Evolutionary conservation across 495 filamentous ascomycete genomes (phyloP).

Genomic region (Coniosporium apollinis): DNA sequence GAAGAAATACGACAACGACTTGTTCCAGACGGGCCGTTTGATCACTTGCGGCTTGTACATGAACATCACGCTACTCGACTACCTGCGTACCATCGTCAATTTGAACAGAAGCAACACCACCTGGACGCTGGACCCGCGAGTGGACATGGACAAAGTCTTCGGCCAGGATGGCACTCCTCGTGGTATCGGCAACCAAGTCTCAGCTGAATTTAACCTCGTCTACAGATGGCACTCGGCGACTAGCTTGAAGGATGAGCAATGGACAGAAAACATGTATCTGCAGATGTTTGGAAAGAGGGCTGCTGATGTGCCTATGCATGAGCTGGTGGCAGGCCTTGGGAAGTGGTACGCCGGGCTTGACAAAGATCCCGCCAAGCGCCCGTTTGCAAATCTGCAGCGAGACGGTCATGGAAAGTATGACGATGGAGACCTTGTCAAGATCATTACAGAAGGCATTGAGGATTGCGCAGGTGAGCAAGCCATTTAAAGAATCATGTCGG

Average conservation of each 20-base stretch:
- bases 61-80: conserved; percentile 70
- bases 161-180: conserved; percentile 39
- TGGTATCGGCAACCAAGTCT: conserved; percentile 60
- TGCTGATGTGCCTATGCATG: conserved; percentile 30
- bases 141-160: conserved; percentile 34
- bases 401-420: conserved; percentile 40
- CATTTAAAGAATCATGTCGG: neutral
- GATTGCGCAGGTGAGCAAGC: conserved; percentile 35
- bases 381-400: conserved; percentile 43
- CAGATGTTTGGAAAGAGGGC: conserved; percentile 47
- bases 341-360: conserved; percentile 42
- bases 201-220: conserved; percentile 60
- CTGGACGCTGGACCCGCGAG: conserved; percentile 65
- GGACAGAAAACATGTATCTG: conserved; percentile 50
- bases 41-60: conserved; percentile 72
- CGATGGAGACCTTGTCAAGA: conserved; percentile 53
- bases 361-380: conserved; percentile 44
- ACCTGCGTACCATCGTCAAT: conserved; percentile 72
- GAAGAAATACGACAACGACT: conserved; percentile 62
- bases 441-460: conserved; percentile 49
- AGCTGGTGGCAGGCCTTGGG: conserved; percentile 42
- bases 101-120: conserved; percentile 58
- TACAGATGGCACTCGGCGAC: conserved; percentile 73
- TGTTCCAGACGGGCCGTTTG: conserved; percentile 69
- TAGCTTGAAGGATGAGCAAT: conserved; percentile 53